These are phyloP conservation scores for Cudoniella acicularis DNA, from an alignment of 495 filamentous ascomycete species.

Conservation along the genomic window DNA sequence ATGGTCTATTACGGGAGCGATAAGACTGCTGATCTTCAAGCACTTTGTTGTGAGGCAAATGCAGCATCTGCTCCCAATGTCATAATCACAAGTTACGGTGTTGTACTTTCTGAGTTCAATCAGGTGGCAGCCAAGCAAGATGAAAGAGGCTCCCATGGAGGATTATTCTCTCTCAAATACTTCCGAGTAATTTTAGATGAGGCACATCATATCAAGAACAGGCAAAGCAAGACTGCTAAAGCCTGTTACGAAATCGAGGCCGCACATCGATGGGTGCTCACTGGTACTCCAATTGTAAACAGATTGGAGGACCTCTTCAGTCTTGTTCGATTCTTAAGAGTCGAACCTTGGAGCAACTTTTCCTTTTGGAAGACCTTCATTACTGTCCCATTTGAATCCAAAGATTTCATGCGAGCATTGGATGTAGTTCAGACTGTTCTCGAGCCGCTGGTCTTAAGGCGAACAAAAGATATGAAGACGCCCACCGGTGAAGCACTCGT, in stretches of 20 bases:
- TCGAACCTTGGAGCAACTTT: conserved; percentile 97
- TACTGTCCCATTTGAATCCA: conserved; percentile 91
- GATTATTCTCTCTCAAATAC: conserved; percentile 87
- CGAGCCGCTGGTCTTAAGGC: conserved; percentile 88
- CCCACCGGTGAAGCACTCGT: conserved; percentile 85
- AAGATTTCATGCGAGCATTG: conserved; percentile 86
- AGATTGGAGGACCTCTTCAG: conserved; percentile 96
- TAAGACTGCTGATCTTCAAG: conserved; percentile 69
- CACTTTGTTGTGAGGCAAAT: conserved; percentile 72
- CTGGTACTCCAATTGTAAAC: conserved; percentile 96
- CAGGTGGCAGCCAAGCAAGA: conserved; percentile 55
- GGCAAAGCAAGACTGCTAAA: conserved; percentile 81
- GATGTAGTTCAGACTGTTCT: conserved; percentile 97
- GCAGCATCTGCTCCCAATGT: conserved; percentile 74
- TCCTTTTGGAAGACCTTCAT: conserved; percentile 99
- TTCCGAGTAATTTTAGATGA: conserved; percentile 95
- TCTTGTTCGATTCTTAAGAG: conserved; percentile 82
- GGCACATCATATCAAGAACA: conserved; percentile 91
- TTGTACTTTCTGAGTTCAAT: conserved; percentile 85
- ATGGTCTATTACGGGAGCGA: conserved; percentile 90
- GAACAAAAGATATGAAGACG: conserved; percentile 98
- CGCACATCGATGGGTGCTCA: conserved; percentile 87
- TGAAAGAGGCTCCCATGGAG: conserved; percentile 57
- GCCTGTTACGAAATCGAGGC: conserved; percentile 88
- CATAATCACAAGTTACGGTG: conserved; percentile 94